Conservation (phyloP, 768 basidiomycete genomes). For the Amanita rubescens region DNA sequence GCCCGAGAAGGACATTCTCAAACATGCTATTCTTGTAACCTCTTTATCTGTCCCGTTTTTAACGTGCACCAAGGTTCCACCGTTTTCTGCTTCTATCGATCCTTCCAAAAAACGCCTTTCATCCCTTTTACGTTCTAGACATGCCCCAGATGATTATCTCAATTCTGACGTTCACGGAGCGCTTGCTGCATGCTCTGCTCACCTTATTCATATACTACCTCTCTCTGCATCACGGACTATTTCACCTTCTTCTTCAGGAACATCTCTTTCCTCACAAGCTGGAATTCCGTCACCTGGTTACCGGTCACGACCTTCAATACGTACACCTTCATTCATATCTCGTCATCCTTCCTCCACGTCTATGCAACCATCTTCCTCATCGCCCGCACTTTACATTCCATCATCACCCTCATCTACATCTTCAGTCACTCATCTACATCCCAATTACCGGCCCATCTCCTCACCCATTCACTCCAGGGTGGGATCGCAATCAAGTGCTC, state of each 20-base stretch:
- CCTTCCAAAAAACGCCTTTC: constrained; percentile 4
- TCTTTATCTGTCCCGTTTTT: constrained; percentile 33
- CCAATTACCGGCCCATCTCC: background rate
- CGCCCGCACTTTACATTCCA: constrained; percentile 2
- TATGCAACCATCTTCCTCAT: background rate
- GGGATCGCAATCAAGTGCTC: constrained; percentile 1
- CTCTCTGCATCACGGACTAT: background rate
- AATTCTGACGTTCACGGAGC: background rate
- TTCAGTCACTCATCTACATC: background rate
- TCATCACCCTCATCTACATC: background rate
- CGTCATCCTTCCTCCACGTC: background rate
- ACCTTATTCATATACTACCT: constrained; percentile 9
- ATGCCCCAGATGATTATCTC: background rate
- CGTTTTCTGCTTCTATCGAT: background rate
- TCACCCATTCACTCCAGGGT: background rate
- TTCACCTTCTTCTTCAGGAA: background rate
- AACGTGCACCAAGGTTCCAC: background rate
- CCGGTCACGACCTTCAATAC: background rate
- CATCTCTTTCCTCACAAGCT: background rate
- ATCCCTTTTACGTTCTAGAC: constrained; percentile 3
- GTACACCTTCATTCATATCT: background rate
- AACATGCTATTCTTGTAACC: constrained; percentile 37
- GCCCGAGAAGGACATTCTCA: constrained; percentile 35
- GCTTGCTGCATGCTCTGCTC: background rate
- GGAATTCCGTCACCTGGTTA: background rate